These are phyloP conservation scores for Corchorus olitorius DNA, from an alignment of 345 rosid genomes.

Conservation along the genomic window DNA sequence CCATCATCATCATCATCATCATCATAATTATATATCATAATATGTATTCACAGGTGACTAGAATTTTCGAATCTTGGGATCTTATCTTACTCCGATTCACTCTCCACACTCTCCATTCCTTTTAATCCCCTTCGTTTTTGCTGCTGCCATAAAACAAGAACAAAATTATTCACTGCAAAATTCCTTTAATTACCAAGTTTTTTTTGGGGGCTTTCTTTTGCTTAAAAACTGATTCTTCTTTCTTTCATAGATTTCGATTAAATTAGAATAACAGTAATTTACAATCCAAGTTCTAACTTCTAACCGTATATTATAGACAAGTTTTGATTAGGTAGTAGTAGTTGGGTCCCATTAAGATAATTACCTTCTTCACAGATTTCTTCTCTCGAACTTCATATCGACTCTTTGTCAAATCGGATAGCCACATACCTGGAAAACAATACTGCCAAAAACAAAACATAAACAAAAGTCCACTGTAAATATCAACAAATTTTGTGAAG, in stretches of 20 bases:
- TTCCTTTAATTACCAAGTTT: too few species aligned
- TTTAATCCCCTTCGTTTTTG: constrained; percentile 68
- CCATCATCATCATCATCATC: too few species aligned
- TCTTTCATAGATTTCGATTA: too few species aligned
- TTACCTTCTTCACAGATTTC: constrained; percentile 75
- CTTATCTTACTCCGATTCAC: constrained; percentile 51
- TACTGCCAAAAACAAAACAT: constrained; percentile 55
- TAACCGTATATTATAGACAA: neutral
- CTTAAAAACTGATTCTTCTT: too few species aligned
- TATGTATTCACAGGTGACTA: too few species aligned
- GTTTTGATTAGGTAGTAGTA: neutral
- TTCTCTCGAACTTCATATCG: constrained; percentile 78
- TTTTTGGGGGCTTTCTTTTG: too few species aligned
- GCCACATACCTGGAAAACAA: constrained; percentile 81
- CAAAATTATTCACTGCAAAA: too few species aligned
- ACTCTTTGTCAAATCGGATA: constrained; percentile 63
- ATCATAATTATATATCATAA: too few species aligned
- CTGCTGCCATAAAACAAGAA: constrained; percentile 37
- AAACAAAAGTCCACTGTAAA: too few species aligned
- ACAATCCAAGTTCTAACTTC: neutral
- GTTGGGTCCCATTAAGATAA: neutral
- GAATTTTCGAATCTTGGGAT: neutral
- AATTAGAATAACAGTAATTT: too few species aligned
- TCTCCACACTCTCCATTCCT: constrained; percentile 67
- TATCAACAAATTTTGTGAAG: neutral